Evolutionary conservation across 1,284 basidiomycete species (phyloP).

Genomic region (Cryptococcus neoformans): DNA sequence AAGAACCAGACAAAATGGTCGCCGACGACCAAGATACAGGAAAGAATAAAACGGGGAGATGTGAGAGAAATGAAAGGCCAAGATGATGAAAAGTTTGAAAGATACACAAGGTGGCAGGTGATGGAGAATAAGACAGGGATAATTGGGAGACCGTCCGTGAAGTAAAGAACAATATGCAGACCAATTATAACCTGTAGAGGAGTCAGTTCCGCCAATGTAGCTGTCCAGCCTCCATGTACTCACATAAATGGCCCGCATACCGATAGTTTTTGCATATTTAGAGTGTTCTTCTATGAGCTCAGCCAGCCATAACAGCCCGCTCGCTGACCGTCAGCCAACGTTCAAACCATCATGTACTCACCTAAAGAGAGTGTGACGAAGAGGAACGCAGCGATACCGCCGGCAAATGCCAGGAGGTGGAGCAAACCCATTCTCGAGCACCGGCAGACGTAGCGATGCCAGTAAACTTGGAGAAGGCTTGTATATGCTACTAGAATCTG

Average conservation of each 20-base stretch:
- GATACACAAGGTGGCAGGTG: conserved; percentile 77
- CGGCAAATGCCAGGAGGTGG: conserved; percentile 57
- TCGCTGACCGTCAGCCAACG: conserved; percentile 57
- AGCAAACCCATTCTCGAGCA: conserved; percentile 25
- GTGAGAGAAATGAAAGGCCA: conserved; percentile 91
- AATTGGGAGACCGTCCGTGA: conserved; percentile 74
- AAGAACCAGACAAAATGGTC: conserved; percentile 97
- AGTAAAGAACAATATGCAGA: conserved; percentile 71
- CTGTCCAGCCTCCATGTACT: conserved; percentile 41
- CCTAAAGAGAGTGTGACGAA: conserved; percentile 78
- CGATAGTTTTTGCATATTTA: conserved; percentile 69
- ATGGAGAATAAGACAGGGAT: conserved; percentile 72
- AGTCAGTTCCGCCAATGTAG: conserved; percentile 2
- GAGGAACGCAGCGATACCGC: conserved; percentile 64
- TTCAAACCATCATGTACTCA: conserved; percentile 38
- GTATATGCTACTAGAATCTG: too few relatives aligned
- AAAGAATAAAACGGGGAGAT: conserved; percentile 74
- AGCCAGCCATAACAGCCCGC: conserved; percentile 85
- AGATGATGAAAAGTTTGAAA: conserved; percentile 78
- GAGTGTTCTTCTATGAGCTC: conserved; percentile 94
- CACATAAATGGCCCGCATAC: conserved; percentile 80
- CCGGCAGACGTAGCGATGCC: not conserved
- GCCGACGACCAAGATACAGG: conserved; percentile 73
- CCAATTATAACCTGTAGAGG: conserved; percentile 65
- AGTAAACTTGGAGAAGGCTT: not conserved